Evolutionary conservation across 306 rosid genomes (phyloP).

Genomic region (Rubus parviflorus): DNA sequence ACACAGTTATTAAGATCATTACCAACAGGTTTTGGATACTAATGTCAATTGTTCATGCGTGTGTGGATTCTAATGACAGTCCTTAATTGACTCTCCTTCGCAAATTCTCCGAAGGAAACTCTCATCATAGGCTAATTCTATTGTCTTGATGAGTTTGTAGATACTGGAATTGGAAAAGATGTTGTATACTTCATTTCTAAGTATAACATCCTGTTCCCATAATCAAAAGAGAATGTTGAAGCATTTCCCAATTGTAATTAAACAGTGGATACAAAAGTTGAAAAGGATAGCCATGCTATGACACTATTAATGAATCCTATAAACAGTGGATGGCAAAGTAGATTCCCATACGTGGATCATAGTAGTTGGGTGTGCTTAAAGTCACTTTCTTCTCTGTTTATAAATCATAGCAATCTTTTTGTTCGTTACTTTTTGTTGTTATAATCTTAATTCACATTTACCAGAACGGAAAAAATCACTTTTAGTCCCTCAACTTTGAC

Average conservation of each 20-base stretch:
- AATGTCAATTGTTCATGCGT: too few relatives aligned
- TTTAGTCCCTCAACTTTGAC: too few relatives aligned
- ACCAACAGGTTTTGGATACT: too few relatives aligned
- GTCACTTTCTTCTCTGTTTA: constrained; percentile 17
- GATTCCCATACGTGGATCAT: constrained; percentile 47
- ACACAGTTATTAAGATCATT: too few relatives aligned
- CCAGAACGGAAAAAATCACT: too few relatives aligned
- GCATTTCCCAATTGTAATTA: not conserved
- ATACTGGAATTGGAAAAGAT: too few relatives aligned
- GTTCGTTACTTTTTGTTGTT: constrained; percentile 1
- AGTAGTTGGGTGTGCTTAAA: constrained; percentile 21
- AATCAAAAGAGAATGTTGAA: not conserved
- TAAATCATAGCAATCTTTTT: not conserved
- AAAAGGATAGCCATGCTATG: not conserved
- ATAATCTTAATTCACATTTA: constrained; percentile 2
- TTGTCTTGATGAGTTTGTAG: too few relatives aligned
- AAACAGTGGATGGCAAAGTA: constrained; percentile 38
- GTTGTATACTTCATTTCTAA: too few relatives aligned
- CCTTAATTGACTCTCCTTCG: too few relatives aligned
- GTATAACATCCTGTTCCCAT: not conserved
- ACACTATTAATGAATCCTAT: constrained; percentile 1
- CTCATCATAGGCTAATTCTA: too few relatives aligned
- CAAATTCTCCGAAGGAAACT: too few relatives aligned
- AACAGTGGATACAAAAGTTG: not conserved
- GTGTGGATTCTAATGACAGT: too few relatives aligned